phyloP scores from a whole-genome alignment of 768 basidiomycete species.

The Trametes sanguinea region DNA sequence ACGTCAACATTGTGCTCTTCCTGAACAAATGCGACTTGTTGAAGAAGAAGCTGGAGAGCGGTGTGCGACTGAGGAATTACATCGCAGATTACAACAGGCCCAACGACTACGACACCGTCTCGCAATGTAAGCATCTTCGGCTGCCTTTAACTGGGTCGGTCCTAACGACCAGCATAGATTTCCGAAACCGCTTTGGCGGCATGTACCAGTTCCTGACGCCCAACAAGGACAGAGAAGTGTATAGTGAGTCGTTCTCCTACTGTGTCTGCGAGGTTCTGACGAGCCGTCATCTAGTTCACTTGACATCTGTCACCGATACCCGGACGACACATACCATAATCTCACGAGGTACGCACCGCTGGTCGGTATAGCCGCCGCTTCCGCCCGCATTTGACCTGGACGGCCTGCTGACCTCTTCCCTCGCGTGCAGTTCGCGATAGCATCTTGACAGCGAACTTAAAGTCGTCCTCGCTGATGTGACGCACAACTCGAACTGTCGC shows the following conservation, averaged over 20 bases:
- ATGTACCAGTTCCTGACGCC: conserved; percentile 68
- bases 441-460: conserved; percentile 34
- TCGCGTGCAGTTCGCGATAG: conserved; percentile 31
- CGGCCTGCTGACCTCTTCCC: not conserved
- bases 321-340: conserved; percentile 74
- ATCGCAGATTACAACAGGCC: conserved; percentile 72
- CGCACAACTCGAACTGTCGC: not conserved
- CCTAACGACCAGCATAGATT: conserved; percentile 47
- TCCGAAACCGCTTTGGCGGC: conserved; percentile 70
- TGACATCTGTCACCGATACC: conserved; percentile 83
- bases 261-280: not conserved
- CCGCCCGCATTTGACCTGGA: too few species aligned
- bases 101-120: conserved; percentile 78
- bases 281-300: conserved; percentile 54
- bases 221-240: conserved; percentile 72
- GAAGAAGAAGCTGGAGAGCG: conserved; percentile 74
- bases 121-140: conserved; percentile 60
- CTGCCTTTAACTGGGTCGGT: not conserved
- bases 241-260: conserved; percentile 49
- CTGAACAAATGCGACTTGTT: conserved; percentile 82
- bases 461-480: conserved; percentile 33
- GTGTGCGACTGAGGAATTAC: conserved; percentile 69
- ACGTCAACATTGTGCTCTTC: conserved; percentile 80
- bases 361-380: too few species aligned
- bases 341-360: conserved; percentile 55